A percentile compares a stretch with the other conserved stretches of the same genome.
Conservation (phyloP, 768 basidiomycete genomes). For the Mrakia frigida region DNA sequence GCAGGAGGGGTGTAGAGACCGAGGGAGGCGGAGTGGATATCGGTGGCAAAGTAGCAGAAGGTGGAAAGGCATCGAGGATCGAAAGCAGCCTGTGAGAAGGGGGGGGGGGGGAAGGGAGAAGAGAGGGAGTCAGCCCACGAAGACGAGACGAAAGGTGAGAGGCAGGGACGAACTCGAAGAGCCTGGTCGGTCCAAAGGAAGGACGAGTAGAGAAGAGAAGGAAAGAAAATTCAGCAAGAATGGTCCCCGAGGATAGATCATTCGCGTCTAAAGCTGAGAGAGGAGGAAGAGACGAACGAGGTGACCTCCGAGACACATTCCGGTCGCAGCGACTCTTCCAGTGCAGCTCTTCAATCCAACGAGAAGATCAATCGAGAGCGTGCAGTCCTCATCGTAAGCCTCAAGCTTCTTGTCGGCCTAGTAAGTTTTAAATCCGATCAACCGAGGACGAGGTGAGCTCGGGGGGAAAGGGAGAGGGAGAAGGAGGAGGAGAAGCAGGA, state of each 20-base stretch:
- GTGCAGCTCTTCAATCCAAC: conserved; percentile 72
- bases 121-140: neutral
- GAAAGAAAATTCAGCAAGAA: neutral
- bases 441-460: neutral
- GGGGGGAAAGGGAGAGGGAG: neutral
- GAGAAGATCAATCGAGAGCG: conserved; percentile 69
- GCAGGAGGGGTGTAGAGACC: conserved; percentile 51
- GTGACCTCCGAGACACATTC: conserved; percentile 41
- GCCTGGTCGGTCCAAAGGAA: conserved; percentile 34
- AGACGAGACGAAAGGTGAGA: neutral
- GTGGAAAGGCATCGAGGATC: conserved; percentile 73
- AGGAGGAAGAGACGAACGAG: conserved; percentile 45
- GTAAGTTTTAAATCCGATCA: neutral
- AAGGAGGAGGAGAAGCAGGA: neutral
- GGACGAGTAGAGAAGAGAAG: no score
- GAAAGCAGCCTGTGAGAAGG: conserved; percentile 65
- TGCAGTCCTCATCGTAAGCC: conserved; percentile 87
- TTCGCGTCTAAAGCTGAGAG: conserved; percentile 58
- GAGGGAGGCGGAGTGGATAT: conserved; percentile 73
- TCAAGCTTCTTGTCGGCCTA: conserved; percentile 82
- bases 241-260: no score
- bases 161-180: conserved; percentile 48
- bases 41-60: conserved; percentile 90
- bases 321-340: conserved; percentile 65
- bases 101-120: neutral